Evolutionary conservation across 2,329 filamentous ascomycete species (phyloP).

Genomic region (Grosmannia huntii): DNA sequence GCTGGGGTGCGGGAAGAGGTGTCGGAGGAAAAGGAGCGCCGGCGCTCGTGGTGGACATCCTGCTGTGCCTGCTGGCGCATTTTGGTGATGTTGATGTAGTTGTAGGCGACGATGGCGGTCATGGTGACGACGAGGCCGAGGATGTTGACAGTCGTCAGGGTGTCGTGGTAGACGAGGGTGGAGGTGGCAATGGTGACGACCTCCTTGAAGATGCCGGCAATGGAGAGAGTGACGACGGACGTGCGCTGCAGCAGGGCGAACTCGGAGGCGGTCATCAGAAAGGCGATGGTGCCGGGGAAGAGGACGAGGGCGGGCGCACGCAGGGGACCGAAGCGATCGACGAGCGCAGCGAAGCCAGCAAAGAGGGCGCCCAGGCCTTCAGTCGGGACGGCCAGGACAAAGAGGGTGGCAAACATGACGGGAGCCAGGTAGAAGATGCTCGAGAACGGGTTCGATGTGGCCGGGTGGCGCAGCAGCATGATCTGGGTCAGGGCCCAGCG

Average conservation of each 20-base stretch:
- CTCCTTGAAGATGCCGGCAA: slow-evolving; percentile 98
- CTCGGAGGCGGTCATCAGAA: slow-evolving; percentile 92
- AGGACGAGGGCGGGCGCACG: slow-evolving; percentile 62
- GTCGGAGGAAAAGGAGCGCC: slow-evolving; percentile 13
- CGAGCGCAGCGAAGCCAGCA: slow-evolving; percentile 51
- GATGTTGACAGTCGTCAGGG: slow-evolving; percentile 76
- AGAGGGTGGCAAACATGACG: slow-evolving; percentile 80
- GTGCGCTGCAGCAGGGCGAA: slow-evolving; percentile 92
- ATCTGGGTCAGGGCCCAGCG: slow-evolving; percentile 99
- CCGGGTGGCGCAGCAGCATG: slow-evolving; percentile 80
- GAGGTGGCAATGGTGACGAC: slow-evolving; percentile 90
- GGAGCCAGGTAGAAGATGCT: slow-evolving; percentile 97
- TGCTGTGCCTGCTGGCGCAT: slow-evolving; percentile 67
- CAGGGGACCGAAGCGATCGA: slow-evolving; percentile 52
- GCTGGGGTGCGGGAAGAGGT: background rate
- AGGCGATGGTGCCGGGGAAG: slow-evolving; percentile 83
- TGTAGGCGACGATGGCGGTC: slow-evolving; percentile 75
- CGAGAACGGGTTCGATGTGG: slow-evolving; percentile 91
- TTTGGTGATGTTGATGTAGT: slow-evolving; percentile 83
- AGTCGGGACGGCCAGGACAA: slow-evolving; percentile 70
- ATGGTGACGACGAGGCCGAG: slow-evolving; percentile 82
- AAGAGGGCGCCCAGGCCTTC: slow-evolving; percentile 63
- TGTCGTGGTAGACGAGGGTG: slow-evolving; percentile 77
- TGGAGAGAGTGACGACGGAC: slow-evolving; percentile 87
- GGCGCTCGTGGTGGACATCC: slow-evolving; percentile 31